Evolutionary conservation across 371 early-diverging fungal genomes (phyloP), one percentile per base, ranked within the genome.

Genomic region (Gilbertella persicaria): DNA sequence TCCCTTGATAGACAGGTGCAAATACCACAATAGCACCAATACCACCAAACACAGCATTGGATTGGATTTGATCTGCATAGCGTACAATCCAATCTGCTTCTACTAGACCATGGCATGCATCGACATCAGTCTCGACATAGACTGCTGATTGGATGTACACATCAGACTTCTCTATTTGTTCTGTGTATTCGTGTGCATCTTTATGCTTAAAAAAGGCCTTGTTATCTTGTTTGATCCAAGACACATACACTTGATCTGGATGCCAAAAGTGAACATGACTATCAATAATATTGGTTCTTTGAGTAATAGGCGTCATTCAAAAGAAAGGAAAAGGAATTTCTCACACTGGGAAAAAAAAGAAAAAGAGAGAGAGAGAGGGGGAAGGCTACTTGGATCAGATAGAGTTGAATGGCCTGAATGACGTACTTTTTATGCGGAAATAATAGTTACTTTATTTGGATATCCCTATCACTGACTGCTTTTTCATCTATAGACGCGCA

Each of bases 241-340:
- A 64, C 9, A 73, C 49, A 42, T 58, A 50, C 4, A 72, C 68
- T 20, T 41, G 24, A 28, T 65, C 62, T 26, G 73, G 68, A 19
- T 70, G 64, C 73, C 73, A 76, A 54, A 73, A 73, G 41, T 76
- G 76, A 5, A 76, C 63, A 56, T 76, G 76, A 10, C 64, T 37
- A 14, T 76, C 76, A 26, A 76, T 51, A 7, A 67, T 25, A 33
- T 33, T 8, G 10, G 20, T 45, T 42, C 12, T 9, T 12, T 33
- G 8, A 12, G 13, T 13, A 33, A 33, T 33, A n/a, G 33, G 33
- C 13, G 33, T 33, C 33, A 33, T 33, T 33, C 10, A 28, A 28
- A 28, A 4, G 28, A 33, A 33, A 33, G 33, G 13, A 2, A 33
- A 10, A 33, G 10, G 33, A 9, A 9, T n/a, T n/a, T n/a, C n/a